These are phyloP conservation scores for Wickerhamiella occidentalis DNA, from an alignment of 805 yeast genomes.

Conservation along the genomic window DNA sequence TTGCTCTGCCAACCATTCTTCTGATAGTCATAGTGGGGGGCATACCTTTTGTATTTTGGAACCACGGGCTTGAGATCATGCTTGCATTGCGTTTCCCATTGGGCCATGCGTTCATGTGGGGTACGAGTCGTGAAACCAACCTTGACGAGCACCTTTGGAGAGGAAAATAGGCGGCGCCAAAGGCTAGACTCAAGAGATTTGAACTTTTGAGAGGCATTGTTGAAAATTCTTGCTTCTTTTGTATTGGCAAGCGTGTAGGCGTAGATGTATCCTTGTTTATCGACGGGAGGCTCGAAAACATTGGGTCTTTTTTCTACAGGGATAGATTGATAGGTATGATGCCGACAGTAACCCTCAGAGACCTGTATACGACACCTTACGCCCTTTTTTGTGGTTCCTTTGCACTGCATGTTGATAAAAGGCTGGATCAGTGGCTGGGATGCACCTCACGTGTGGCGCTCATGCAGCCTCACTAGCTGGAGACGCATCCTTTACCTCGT, in stretches of 20 bases:
- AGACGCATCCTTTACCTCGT: not conserved
- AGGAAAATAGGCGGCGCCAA: conserved; percentile 1
- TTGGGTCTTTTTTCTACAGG: not conserved
- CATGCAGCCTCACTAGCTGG: not conserved
- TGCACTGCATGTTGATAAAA: conserved; percentile 15
- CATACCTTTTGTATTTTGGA: conserved; percentile 12
- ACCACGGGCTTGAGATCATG: conserved; percentile 20
- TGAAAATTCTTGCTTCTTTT: conserved; percentile 21
- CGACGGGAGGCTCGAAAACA: not conserved
- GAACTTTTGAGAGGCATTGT: conserved; percentile 14
- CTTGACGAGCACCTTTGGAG: conserved; percentile 20
- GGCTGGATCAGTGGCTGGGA: not conserved
- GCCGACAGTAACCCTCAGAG: conserved; percentile 15
- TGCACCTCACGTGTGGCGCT: not conserved
- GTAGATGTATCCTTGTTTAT: conserved; percentile 23
- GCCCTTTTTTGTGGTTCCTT: conserved; percentile 21
- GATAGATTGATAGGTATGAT: conserved; percentile 12
- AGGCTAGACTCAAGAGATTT: conserved; percentile 9
- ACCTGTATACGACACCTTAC: conserved; percentile 15
- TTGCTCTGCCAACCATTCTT: conserved; percentile 23
- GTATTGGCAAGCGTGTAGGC: conserved; percentile 22
- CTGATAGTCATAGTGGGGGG: conserved; percentile 12
- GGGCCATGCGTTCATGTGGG: conserved; percentile 22
- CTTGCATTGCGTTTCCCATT: conserved; percentile 24
- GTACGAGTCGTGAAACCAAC: conserved; percentile 25